These are phyloP conservation scores for Solanum pimpinellifolium DNA, from an alignment of 257 asterid genomes.

Conservation along the genomic window DNA sequence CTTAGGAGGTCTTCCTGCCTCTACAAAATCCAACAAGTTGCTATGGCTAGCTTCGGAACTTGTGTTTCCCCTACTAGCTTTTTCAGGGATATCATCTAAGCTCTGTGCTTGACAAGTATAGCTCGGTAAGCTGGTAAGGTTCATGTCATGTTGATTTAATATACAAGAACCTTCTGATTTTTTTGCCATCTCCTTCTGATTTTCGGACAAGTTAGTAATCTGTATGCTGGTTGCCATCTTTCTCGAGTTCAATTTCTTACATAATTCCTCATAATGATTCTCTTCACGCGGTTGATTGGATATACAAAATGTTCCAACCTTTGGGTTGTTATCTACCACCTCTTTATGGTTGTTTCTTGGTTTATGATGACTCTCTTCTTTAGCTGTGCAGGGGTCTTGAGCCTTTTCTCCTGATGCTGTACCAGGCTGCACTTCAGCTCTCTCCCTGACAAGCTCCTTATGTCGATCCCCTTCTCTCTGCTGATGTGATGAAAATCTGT, in stretches of 20 bases:
- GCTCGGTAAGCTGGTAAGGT: not conserved
- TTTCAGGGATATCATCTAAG: conserved; percentile 9
- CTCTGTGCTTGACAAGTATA: not conserved
- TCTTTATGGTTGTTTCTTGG: not conserved
- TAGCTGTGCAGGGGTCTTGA: not conserved
- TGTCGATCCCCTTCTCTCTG: conserved; percentile 3
- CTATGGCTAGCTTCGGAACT: conserved; percentile 5
- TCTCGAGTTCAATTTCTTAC: not conserved
- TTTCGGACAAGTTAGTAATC: not conserved
- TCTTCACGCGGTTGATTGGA: conserved; percentile 9
- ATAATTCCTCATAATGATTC: conserved; percentile 1
- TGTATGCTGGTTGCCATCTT: not conserved
- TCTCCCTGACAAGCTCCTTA: conserved; percentile 23
- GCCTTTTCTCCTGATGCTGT: conserved; percentile 8
- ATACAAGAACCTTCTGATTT: conserved; percentile 4
- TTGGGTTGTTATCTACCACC: not conserved
- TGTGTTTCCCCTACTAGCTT: conserved; percentile 9
- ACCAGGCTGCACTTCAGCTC: conserved; percentile 8
- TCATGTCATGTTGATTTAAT: conserved; percentile 2
- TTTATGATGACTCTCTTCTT: not conserved
- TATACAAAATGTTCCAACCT: not conserved
- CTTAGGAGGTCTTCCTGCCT: not conserved
- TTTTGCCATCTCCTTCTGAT: not conserved
- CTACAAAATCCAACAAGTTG: not conserved
- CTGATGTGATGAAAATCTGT: not conserved